Evolutionary conservation across 2,329 filamentous ascomycete genomes (phyloP), one percentile per base, ranked within the genome.

Genomic region (Corynespora cassiicola): DNA sequence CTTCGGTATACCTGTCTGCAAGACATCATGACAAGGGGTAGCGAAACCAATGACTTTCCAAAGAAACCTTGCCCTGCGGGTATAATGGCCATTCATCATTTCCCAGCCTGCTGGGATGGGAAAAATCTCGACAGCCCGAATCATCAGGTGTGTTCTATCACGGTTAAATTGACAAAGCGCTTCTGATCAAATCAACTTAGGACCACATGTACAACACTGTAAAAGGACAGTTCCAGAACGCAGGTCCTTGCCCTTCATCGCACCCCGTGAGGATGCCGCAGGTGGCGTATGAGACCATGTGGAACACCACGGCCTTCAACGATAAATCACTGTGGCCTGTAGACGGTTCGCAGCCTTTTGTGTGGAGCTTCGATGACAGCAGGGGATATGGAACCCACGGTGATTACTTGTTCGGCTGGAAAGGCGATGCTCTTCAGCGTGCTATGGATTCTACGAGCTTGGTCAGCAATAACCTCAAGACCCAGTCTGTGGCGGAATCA

Each of bases 121-220:
- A 16, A 34, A 2, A 45, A 40, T 77, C 80, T 53, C 84, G 84
- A 12, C 36, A 71, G 35, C 14, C 21, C 34, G 12, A 20, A 36
- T 17, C 34, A 36, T 20, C 22, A 37, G 15, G n/a, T n/a, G n/a
- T n/a, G n/a, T n/a, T 75, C 75, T n/a, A n/a, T n/a, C n/a, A n/a
- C n/a, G n/a, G n/a, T n/a, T n/a, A n/a, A n/a, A n/a, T n/a, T n/a
- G n/a, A n/a, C n/a, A n/a, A n/a, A n/a, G n/a, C n/a, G n/a, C n/a
- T n/a, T n/a, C n/a, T n/a, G n/a, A n/a, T n/a, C n/a, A n/a, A n/a
- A n/a, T n/a, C n/a, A n/a, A 88, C n/a, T n/a, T n/a, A n/a, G n/a
- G n/a, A n/a, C n/a, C 86, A 87, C 74, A 84, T 84, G 76, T 40
- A 71, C 18, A 87, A 77, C 62, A 85, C 85, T 25, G 60, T 23